Base-by-base conservation (phyloP, 1,139 yeast genomes). In the Yamadazyma atlantica region DNA sequence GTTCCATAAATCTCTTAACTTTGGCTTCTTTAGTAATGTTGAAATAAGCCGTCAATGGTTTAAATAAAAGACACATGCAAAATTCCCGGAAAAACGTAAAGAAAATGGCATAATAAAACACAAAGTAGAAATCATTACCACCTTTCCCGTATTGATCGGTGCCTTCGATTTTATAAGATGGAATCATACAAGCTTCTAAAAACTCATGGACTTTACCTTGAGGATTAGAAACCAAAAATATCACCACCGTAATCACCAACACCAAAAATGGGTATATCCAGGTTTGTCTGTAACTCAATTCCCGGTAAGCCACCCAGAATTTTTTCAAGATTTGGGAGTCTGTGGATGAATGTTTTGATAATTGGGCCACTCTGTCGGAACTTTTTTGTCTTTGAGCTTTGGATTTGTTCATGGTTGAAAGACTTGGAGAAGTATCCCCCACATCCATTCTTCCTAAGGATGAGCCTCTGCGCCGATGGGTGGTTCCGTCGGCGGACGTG, bases 81-180 rank as follows among this genome's bases (percentile, higher is more conserved):
- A 92, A 90, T 61, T 92, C 98, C 52, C 99, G 80, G 49, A 82
- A 71, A 57, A 92, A 92, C 0, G 96, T 86, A 73, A 92, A 90
- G 51, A 89, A 83, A 32, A 92, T 63, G 69, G 92, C 86, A 63
- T 86, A 84, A 58, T 78, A 89, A 27, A 72, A 72, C 16, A 90
- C 88, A 67, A 90, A 92, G 30, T 74, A 75, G 46, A 89, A 76
- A 62, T 92, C 99, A 51, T 83, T 80, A 34, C 59, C 69, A 42
- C 99, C 99, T 61, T 94, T 92, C 29, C 87, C 97, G 57, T 90
- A 92, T 46, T 69, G 73, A 43, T 73, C 69, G 3, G 80, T 66
- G 9, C 75, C 78, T 24, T 68, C 72, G 31, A 84, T 70, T 39
- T 69, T 69, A 58, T 92, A 89, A 1, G 95, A 82, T 13, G 87